Percentiles rank a stretch among this genome's conserved stretches.
These are phyloP conservation scores for Trametes sanguinea DNA, from an alignment of 768 basidiomycete species.

Conservation along the genomic window DNA sequence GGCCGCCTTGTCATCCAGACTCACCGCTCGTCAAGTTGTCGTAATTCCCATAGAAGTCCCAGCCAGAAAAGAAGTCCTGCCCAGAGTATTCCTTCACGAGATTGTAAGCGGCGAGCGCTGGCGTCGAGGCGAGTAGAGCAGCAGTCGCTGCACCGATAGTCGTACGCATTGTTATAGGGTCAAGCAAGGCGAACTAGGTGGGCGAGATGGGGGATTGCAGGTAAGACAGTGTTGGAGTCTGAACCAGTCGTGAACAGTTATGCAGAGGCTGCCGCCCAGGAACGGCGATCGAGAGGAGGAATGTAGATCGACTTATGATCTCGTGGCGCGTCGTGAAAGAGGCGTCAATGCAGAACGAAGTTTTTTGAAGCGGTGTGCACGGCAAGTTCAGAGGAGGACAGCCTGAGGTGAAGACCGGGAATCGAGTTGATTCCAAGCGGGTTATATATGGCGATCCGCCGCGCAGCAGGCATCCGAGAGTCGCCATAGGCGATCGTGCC, in stretches of 20 bases:
- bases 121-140: constrained; percentile 12
- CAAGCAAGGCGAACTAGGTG: background rate
- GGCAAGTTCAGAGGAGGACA: background rate
- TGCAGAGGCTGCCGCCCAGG: background rate
- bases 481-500: constrained; percentile 11
- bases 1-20: background rate
- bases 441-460: constrained; percentile 6
- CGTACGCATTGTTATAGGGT: constrained; percentile 2
- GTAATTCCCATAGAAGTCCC: constrained; percentile 43
- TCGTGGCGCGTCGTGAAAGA: background rate
- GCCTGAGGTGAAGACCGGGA: background rate
- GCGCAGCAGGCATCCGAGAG: constrained; percentile 9
- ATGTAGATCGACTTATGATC: background rate
- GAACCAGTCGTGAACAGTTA: background rate
- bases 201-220: background rate
- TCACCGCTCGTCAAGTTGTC: constrained; percentile 40
- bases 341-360: no score
- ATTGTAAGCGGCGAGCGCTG: constrained; percentile 31
- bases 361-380: no score
- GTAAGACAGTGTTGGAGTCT: background rate
- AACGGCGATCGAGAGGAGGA: background rate
- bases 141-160: background rate
- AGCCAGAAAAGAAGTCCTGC: constrained; percentile 44
- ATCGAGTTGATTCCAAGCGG: no score
- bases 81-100: constrained; percentile 42